Evolutionary conservation across 2,329 filamentous ascomycete genomes (phyloP).

Genomic region (Fusarium clavum): DNA sequence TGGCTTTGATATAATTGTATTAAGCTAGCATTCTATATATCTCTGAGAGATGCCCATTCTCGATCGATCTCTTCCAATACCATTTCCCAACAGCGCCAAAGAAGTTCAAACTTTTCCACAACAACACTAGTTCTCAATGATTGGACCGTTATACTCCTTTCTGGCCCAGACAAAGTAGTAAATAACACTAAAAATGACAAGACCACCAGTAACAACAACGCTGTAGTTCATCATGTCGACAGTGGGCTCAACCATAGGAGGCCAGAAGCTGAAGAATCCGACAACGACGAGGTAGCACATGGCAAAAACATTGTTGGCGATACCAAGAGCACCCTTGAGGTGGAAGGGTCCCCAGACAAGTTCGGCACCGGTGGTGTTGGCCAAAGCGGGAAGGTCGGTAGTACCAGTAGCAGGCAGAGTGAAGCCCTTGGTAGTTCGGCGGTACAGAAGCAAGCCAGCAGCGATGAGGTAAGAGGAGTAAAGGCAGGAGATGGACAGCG

Average conservation of each 20-base stretch:
- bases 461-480: slow-evolving; percentile 50
- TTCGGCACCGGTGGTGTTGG: slow-evolving; percentile 47
- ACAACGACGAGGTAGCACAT: slow-evolving; percentile 65
- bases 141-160: slow-evolving; percentile 60
- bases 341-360: slow-evolving; percentile 67
- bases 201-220: slow-evolving; percentile 56
- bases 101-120: background rate
- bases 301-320: slow-evolving; percentile 65
- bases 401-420: slow-evolving; percentile 37
- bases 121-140: slow-evolving; percentile 44
- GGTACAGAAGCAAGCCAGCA: slow-evolving; percentile 45
- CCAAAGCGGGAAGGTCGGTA: slow-evolving; percentile 43
- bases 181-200: slow-evolving; percentile 58
- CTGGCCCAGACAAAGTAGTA: slow-evolving; percentile 59
- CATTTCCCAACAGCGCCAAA: background rate
- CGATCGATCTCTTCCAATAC: background rate
- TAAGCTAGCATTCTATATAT: background rate
- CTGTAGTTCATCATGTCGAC: slow-evolving; percentile 61
- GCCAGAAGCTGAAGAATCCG: slow-evolving; percentile 69
- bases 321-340: slow-evolving; percentile 62
- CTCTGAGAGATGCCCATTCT: background rate
- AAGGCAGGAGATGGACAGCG: slow-evolving; percentile 47
- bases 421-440: slow-evolving; percentile 47
- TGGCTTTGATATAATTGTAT: background rate
- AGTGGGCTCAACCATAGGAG: slow-evolving; percentile 46